Evolutionary conservation across 2,329 filamentous ascomycete genomes (phyloP).

Genomic region (Beauveria sp.): DNA sequence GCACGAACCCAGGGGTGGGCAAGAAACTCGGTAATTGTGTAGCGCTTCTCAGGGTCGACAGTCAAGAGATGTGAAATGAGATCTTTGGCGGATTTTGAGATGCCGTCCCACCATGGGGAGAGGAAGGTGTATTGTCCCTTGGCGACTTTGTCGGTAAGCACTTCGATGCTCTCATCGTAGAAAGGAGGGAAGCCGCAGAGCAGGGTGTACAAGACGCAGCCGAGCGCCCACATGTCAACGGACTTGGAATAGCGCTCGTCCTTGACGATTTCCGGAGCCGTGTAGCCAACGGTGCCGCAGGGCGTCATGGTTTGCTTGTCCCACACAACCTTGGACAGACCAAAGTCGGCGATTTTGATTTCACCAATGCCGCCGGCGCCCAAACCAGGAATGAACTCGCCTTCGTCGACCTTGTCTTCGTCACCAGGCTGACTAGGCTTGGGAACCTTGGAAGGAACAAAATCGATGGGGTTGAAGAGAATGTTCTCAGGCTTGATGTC

Average conservation of each 20-base stretch:
- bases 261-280: conserved; percentile 96
- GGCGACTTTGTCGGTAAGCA: conserved; percentile 94
- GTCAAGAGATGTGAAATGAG: conserved; percentile 88
- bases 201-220: conserved; percentile 92
- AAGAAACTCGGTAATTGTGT: conserved; percentile 86
- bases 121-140: conserved; percentile 95
- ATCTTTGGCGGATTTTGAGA: conserved; percentile 90
- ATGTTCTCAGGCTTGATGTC: conserved; percentile 99
- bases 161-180: conserved; percentile 96
- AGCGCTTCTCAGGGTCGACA: conserved; percentile 91
- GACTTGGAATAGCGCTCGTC: conserved; percentile 98
- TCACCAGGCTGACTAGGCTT: conserved; percentile 80
- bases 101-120: conserved; percentile 99
- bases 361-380: conserved; percentile 85
- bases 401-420: conserved; percentile 95
- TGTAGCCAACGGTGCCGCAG: conserved; percentile 98
- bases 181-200: conserved; percentile 97
- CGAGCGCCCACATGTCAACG: conserved; percentile 98
- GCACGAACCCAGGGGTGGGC: conserved; percentile 88
- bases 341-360: conserved; percentile 98
- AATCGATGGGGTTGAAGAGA: conserved; percentile 79
- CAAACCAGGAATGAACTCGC: conserved; percentile 75
- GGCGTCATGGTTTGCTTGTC: conserved; percentile 97
- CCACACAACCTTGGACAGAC: conserved; percentile 96
- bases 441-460: conserved; percentile 70